Base-by-base conservation (phyloP, 2,329 filamentous ascomycete genomes). In the Coniochaeta pulveracea region DNA sequence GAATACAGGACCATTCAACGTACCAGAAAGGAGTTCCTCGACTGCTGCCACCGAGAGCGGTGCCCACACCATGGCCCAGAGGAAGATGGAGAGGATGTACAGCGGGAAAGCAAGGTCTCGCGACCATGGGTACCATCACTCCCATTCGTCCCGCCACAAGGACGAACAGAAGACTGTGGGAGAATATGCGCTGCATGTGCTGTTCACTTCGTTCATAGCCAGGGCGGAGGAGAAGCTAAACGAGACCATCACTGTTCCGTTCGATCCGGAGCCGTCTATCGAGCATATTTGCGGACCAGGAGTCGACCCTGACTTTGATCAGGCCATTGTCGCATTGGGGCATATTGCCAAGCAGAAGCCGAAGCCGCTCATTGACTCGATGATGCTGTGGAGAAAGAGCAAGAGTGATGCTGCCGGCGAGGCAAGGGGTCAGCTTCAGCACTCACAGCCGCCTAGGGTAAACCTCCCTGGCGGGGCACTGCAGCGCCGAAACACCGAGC, bases 331-430 rank as follows among this genome's bases (percentile, higher is more conserved):
- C 18, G 91, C 93, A 11, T 68, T 98, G 24, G 91, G 91, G 4
- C 89, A 96, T 52, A 94, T 98, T 49, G 85, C 89, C 34, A 83
- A 85, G 38, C 82, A 88, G 44, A 93, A 93, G 51, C 93, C 93
- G 5, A 96, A 93, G 52, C 84, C 86, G 5, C 61, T 98, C 33
- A 95, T 98, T 48, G 91, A 98, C 56, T 88, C 85, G 14, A 86
- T 98, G 55, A 98, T 98, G 85, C 72, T 93, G 19, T 98, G 91
- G 91, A 78, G 91, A 36, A 96, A 95, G 57, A 84, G 76, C 43
- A 96, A 96, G 61, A 93, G 86, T 43, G 89, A 96, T 56, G 77
- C 81, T 15, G 86, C 88, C 18, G 80, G 75, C 45, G 73, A 80
- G 41, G 79, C 81, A 18, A 66, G 76, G 15, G 56, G 43, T 27